Percentiles rank a stretch among this genome's conserved stretches.
phyloP scores from a whole-genome alignment of 345 rosid genomes.

The Acer saccharum region DNA sequence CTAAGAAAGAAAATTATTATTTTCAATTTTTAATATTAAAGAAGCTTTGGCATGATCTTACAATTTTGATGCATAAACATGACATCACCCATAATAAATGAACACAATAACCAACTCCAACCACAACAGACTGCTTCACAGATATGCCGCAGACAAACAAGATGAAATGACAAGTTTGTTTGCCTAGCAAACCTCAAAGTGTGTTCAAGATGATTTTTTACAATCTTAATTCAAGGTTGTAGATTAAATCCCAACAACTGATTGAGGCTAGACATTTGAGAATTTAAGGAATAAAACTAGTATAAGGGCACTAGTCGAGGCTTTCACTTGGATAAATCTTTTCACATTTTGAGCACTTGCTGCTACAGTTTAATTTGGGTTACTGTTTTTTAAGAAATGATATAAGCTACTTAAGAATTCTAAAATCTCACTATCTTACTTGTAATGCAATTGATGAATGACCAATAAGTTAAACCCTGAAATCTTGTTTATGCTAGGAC shows the following conservation, averaged over 20 bases:
- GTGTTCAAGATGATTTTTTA: constrained; percentile 1
- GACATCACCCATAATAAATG: not conserved
- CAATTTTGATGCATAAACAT: not conserved
- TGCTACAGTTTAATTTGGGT: not conserved
- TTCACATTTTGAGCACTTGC: not conserved
- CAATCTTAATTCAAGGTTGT: not conserved
- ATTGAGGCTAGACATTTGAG: not conserved
- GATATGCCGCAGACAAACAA: not conserved
- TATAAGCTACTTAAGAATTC: not conserved
- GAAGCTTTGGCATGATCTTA: not conserved
- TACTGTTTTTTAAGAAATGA: not conserved
- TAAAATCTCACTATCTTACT: not conserved
- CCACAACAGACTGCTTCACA: not conserved
- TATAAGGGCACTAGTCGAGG: not conserved
- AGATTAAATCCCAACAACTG: not conserved
- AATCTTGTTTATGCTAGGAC: not conserved
- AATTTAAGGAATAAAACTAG: not conserved
- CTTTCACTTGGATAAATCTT: not conserved
- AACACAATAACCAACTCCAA: not conserved
- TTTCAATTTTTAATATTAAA: too few relatives aligned
- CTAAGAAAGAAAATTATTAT: not conserved
- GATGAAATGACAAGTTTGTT: not conserved
- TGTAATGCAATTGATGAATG: not conserved
- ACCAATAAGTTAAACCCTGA: not conserved
- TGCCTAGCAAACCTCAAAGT: not conserved